Evolutionary conservation across 2,329 filamentous ascomycete species (phyloP).

Genomic region (Fusarium virguliforme): DNA sequence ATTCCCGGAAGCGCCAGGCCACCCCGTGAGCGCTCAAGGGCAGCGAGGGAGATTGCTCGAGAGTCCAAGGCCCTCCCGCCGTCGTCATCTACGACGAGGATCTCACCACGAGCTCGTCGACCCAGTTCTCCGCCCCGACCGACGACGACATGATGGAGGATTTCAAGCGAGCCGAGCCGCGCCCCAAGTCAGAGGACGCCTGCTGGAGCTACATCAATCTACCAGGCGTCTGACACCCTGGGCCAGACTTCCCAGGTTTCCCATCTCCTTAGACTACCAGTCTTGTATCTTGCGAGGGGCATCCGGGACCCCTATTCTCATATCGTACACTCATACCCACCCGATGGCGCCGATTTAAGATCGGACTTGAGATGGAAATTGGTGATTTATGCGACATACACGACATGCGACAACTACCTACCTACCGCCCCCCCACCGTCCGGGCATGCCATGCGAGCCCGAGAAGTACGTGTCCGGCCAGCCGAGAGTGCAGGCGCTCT

Average conservation of each 20-base stretch:
- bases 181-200: conserved; percentile 47
- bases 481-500: neutral
- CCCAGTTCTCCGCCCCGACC: conserved; percentile 52
- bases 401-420: conserved; percentile 9
- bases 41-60: neutral
- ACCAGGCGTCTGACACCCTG: conserved; percentile 54
- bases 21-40: conserved; percentile 9
- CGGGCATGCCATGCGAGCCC: conserved; percentile 12
- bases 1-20: conserved; percentile 52
- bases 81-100: conserved; percentile 60
- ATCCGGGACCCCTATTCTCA: conserved; percentile 28
- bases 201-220: conserved; percentile 58
- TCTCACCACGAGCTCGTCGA: conserved; percentile 52
- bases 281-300: conserved; percentile 34
- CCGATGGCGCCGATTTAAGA: conserved; percentile 29
- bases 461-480: neutral
- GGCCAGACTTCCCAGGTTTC: neutral
- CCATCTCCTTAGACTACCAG: conserved; percentile 14
- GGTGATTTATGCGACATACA: conserved; percentile 31
- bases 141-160: conserved; percentile 38
- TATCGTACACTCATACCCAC: conserved; percentile 12
- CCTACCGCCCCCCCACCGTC: neutral
- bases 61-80: conserved; percentile 45
- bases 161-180: conserved; percentile 28
- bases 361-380: conserved; percentile 30